Evolutionary conservation across 495 filamentous ascomycete species (phyloP), one percentile per base, ranked within the genome.

Genomic region (Aspergillus taichungensis): DNA sequence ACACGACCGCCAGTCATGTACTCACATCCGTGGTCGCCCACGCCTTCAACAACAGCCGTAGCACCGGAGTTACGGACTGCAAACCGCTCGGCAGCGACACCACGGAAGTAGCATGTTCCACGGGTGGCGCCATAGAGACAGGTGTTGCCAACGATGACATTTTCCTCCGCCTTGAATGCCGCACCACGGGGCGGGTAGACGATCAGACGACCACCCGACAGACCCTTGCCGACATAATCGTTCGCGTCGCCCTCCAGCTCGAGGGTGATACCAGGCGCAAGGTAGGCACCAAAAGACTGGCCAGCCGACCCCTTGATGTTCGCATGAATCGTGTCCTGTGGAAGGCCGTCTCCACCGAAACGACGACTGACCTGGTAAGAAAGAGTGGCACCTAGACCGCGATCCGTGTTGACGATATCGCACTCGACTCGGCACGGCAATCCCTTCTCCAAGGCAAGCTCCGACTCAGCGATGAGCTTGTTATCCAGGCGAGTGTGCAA

Each of bases 1-100:
- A 97, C 80, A 61, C 94, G 88, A 59, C 92, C 92, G 58, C 92
- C 92, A 47, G 92, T 98, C 92, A 99, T 99, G 77, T 99, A 99
- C 72, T 99, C 92, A 61, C 91, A 97, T 38, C 91, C 88, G 61
- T 99, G 92, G 63, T 99, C 92, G 73, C 92, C 92, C 43, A 95
- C 81, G 67, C 94, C 92, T 69, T 99, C 92, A 52, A 97, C 91
- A 51, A 99, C 87, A 29, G 94, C 92, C 28, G 84, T 97, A 35
- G 87, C 92, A 62, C 92, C 92, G 0, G 94, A 97, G 73, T 99
- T 99, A 52, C 92, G 88, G 42, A 99, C 92, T 38, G 90, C 91
- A 56, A 99, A 99, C 53, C 92, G 88, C 74, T 99, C 92, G 29
- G 92, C 92, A 55, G 92, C 92, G 27, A 96, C 76, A 73, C 92